A percentile compares a stretch with the other conserved stretches of the same genome.
Conservation (phyloP, 2,329 filamentous ascomycete genomes). For the Onygena corvina region DNA sequence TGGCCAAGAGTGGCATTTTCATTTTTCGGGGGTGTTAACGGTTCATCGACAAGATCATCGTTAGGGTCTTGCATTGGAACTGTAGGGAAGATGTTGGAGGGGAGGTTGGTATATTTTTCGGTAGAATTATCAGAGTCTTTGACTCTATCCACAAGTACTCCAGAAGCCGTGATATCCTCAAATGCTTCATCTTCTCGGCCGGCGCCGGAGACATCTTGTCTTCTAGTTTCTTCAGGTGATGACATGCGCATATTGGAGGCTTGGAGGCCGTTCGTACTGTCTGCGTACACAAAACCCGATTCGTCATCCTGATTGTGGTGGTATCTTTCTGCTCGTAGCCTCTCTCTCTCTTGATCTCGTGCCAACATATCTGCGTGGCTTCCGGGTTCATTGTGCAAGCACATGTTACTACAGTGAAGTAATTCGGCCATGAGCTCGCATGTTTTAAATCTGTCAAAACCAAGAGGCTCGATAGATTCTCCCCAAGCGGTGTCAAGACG, state of each 20-base stretch:
- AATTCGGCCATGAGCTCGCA: slow-evolving; percentile 98
- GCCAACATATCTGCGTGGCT: slow-evolving; percentile 74
- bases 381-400: slow-evolving; percentile 77
- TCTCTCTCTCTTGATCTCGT: slow-evolving; percentile 70
- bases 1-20: slow-evolving; percentile 13
- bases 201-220: neutral
- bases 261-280: slow-evolving; percentile 32
- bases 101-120: slow-evolving; percentile 14
- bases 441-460: slow-evolving; percentile 97
- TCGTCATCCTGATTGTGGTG: slow-evolving; percentile 42
- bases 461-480: slow-evolving; percentile 78
- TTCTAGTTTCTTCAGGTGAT: slow-evolving; percentile 43
- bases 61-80: slow-evolving; percentile 45
- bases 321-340: slow-evolving; percentile 60
- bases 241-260: neutral
- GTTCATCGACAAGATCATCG: slow-evolving; percentile 67
- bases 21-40: slow-evolving; percentile 54
- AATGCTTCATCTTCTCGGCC: slow-evolving; percentile 84
- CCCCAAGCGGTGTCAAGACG: slow-evolving; percentile 76
- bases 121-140: slow-evolving; percentile 54
- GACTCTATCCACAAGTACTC: slow-evolving; percentile 60
- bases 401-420: slow-evolving; percentile 97
- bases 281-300: slow-evolving; percentile 46
- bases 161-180: slow-evolving; percentile 65
- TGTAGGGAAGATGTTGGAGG: slow-evolving; percentile 18